Base-by-base conservation (phyloP, 1,139 yeast genomes). In the Candida buenavistaensis region DNA sequence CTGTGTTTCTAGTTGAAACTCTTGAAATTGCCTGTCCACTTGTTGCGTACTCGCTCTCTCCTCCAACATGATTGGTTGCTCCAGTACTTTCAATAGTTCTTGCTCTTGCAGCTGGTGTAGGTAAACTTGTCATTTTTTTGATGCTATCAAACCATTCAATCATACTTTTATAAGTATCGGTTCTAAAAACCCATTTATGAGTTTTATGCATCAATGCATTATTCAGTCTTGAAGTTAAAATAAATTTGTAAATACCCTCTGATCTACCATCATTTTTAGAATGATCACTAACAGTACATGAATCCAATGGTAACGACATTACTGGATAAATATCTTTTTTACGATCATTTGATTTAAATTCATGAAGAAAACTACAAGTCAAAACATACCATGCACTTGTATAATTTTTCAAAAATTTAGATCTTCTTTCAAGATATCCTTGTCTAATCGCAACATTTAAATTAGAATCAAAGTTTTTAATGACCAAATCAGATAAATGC, bases 141-240 rank as follows among this genome's bases (percentile, higher is more conserved):
- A 90, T 70, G 54, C 86, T 95, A 44, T 76, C 75, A 57, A 77
- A 87, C 98, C 98, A 92, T 17, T 72, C 76, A 52, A 83, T 78
- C 90, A 89, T 84, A 32, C 75, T 66, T 30, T 80, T 82, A 51
- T 84, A 84, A 30, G 83, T 76, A 52, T 85, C 90, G 15, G 95
- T 82, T 50, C 96, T 74, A 64, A 92, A 90, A 8, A 89, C 95
- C 88, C 94, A 89, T 52, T 88, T 89, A 62, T 90, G 97, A 34
- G 88, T 86, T 52, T 88, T 75, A 46, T 83, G 84, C 53, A 69
- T 68, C 43, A 69, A 54, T 8, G 90, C 89, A 46, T 78, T 78
- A 47, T 83, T 80, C 59, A 57, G 68, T 48, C 82, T 85, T 15
- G 94, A 83, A 43, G 76, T 76, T 41, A 92, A 68, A 14, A 88